Conservation (phyloP, 176 grass and related monocot genomes). For the Hordeum marinum region DNA sequence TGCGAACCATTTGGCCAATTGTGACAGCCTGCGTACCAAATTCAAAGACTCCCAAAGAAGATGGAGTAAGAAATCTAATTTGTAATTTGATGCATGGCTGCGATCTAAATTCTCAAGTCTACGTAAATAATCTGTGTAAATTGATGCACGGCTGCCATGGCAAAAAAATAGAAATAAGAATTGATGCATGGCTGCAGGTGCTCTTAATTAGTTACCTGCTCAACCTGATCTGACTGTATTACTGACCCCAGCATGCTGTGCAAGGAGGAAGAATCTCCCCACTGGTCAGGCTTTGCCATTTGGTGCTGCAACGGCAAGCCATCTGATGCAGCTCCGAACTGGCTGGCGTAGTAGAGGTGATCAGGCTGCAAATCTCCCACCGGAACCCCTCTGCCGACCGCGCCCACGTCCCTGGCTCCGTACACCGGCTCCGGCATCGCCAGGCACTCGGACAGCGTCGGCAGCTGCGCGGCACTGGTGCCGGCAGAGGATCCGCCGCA, state of each 20-base stretch:
- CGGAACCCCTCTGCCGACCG: neutral
- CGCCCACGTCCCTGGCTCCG: neutral
- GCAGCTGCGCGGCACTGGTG: constrained; percentile 8
- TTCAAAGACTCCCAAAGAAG: neutral
- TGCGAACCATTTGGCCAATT: constrained; percentile 45
- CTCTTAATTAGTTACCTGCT: neutral
- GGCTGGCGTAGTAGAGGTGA: constrained; percentile 19
- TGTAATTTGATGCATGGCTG: neutral
- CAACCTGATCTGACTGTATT: constrained; percentile 24
- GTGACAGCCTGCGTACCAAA: neutral
- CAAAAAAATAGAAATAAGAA: neutral
- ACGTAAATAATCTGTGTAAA: neutral
- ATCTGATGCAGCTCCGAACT: constrained; percentile 29
- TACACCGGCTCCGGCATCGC: constrained; percentile 51
- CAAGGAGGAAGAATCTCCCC: constrained; percentile 19
- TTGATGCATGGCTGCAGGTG: neutral
- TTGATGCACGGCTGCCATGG: neutral
- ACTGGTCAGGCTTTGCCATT: constrained; percentile 36
- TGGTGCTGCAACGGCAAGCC: constrained; percentile 27
- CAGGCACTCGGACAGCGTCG: constrained; percentile 64
- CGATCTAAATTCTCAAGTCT: neutral
- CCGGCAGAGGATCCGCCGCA: neutral
- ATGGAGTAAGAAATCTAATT: neutral
- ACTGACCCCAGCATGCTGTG: constrained; percentile 44
- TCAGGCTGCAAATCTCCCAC: constrained; percentile 10